Evolutionary conservation across 768 basidiomycete species (phyloP), one percentile per base, ranked within the genome.

Genomic region (Boletus tomentosulus): DNA sequence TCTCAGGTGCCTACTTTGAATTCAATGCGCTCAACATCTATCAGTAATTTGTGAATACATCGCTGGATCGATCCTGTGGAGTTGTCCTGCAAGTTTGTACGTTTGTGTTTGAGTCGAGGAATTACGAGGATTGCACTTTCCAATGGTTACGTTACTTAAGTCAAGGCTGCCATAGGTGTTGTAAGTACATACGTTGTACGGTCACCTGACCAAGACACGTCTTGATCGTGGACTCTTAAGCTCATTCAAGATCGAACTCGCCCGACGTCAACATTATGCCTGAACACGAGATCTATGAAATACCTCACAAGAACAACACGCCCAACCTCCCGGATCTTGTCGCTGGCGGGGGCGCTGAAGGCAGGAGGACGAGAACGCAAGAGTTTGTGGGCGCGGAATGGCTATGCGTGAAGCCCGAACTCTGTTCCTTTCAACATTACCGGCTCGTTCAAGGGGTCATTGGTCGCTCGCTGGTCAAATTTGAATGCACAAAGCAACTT

Each of bases 1-100:
- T 55, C 47, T 60, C 51, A 0, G 58, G 62, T 1, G 62, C 64
- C 2, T 65, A 53, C 49, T 65, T 66, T 7, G 55, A 61, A 25
- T 64, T 66, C 55, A 66, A 66, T 19, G 13, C 54, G 41, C 57
- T 65, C 15, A 51, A 59, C 11, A 57, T 66, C n/a, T 66, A 63
- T n/a, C 6, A 57, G 43, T 63, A 35, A 42, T 16, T 15, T 15
- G 34, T 6, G 6, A 15, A 9, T 35, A 13, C 12, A 13, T 12
- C 12, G 13, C 34, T 9, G 34, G 34, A 15, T 15, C 12, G 15
- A 35, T 35, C 15, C 34, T 35, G 34, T 10, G 30, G 30, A 30
- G 8, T 30, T 10, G 5, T 30, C 7, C 30, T 30, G 8, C 30
- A 9, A 30, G 30, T 30, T 4, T 30, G 30, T 30, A 30, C 8